phyloP scores from a whole-genome alignment of 2,329 filamentous ascomycete genomes.

The Cordyceps militaris region DNA sequence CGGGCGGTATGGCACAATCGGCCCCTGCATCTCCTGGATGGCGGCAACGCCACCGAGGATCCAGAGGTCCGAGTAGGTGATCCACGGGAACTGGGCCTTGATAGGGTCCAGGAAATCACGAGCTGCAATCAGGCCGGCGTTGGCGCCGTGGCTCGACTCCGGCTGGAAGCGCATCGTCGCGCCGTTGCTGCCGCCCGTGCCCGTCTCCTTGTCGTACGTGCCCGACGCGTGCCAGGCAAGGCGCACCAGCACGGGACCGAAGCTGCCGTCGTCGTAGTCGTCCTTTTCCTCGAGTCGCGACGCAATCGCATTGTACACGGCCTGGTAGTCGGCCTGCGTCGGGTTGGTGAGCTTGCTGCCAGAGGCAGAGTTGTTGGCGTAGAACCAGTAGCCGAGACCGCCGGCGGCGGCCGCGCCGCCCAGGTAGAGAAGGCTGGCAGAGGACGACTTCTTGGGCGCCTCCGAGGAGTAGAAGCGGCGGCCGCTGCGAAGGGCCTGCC shows the following conservation, averaged over 20 bases:
- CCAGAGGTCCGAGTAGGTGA: constrained; percentile 94
- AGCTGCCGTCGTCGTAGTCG: constrained; percentile 94
- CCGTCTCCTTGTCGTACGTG: constrained; percentile 82
- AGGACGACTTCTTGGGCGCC: constrained; percentile 45
- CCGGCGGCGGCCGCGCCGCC: constrained; percentile 52
- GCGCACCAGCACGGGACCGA: constrained; percentile 82
- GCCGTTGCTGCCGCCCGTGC: constrained; percentile 89
- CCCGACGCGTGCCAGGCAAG: constrained; percentile 92
- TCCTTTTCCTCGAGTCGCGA: constrained; percentile 76
- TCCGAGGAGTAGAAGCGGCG: constrained; percentile 76
- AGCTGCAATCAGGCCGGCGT: constrained; percentile 78
- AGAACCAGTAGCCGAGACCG: constrained; percentile 61
- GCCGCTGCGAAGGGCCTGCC: constrained; percentile 65
- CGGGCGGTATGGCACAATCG: constrained; percentile 78
- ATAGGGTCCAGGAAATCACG: constrained; percentile 91
- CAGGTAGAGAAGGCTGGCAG: constrained; percentile 46
- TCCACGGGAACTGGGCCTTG: constrained; percentile 88
- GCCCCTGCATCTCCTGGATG: constrained; percentile 93
- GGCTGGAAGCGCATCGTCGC: constrained; percentile 95
- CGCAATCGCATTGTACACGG: constrained; percentile 86
- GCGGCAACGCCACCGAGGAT: constrained; percentile 79
- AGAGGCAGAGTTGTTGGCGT: constrained; percentile 47
- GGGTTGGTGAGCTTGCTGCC: constrained; percentile 62
- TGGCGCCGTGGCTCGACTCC: constrained; percentile 85
- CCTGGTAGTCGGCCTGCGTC: constrained; percentile 84